Conservation (phyloP, 495 filamentous ascomycete species). For the Trypethelium eluteriae region DNA sequence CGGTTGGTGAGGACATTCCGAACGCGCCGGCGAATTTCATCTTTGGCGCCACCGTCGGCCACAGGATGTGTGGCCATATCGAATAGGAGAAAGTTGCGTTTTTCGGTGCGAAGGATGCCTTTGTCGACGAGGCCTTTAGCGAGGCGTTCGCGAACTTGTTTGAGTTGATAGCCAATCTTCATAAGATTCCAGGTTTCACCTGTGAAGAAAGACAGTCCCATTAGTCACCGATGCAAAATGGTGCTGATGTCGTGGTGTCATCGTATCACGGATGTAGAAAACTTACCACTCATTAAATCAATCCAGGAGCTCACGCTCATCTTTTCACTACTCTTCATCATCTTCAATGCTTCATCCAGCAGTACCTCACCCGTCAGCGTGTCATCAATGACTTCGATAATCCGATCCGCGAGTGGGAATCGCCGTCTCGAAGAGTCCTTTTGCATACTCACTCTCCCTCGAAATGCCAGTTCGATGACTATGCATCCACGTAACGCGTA, state of each 20-base stretch:
- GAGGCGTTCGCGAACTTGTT: conserved; percentile 95
- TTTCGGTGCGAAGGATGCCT: conserved; percentile 95
- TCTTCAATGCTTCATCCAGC: conserved; percentile 95
- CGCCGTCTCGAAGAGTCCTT: conserved; percentile 87
- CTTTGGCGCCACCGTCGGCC: conserved; percentile 91
- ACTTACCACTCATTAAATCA: conserved; percentile 90
- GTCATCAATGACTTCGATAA: conserved; percentile 96
- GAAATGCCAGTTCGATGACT: conserved; percentile 91
- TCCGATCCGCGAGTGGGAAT: conserved; percentile 83
- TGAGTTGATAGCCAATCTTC: conserved; percentile 99
- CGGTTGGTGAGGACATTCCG: conserved; percentile 87
- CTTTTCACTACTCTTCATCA: conserved; percentile 99
- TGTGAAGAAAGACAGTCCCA: conserved; percentile 32
- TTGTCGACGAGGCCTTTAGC: conserved; percentile 99
- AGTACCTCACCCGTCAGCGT: conserved; percentile 95
- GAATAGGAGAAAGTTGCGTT: conserved; percentile 97
- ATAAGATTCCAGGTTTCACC: conserved; percentile 99
- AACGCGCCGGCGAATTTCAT: conserved; percentile 87
- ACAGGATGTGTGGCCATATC: conserved; percentile 99
- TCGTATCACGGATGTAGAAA: not conserved
- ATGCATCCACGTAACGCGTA: conserved; percentile 97
- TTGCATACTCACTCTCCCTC: conserved; percentile 96
- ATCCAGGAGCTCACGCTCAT: conserved; percentile 99
- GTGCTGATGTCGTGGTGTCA: not conserved
- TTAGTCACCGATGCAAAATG: not conserved